phyloP scores from a whole-genome alignment of 139 green algal genomes.

The Desmodesmus armatus region DNA sequence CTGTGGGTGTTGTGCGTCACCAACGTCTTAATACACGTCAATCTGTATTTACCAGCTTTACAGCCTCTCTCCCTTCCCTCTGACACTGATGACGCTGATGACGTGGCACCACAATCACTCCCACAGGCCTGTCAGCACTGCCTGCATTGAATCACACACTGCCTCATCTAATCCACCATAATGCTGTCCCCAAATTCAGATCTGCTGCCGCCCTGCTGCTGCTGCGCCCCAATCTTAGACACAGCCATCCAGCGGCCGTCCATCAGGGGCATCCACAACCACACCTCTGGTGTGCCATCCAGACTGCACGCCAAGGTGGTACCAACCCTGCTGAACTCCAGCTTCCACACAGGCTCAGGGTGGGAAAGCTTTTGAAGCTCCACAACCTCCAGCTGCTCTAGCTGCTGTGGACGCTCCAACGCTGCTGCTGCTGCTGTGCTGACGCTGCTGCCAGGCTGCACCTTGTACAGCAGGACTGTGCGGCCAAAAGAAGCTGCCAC shows the following conservation, averaged over 20 bases:
- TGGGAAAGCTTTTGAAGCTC: slow-evolving; percentile 34
- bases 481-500: slow-evolving; percentile 50
- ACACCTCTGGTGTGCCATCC: slow-evolving; percentile 29
- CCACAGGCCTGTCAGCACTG: too few relatives aligned
- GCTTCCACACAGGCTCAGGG: slow-evolving; percentile 45
- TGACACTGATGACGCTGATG: too few relatives aligned
- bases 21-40: too few relatives aligned
- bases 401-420: not conserved
- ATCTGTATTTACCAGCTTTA: too few relatives aligned
- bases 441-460: slow-evolving; percentile 40
- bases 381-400: slow-evolving; percentile 6
- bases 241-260: slow-evolving; percentile 11
- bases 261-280: slow-evolving; percentile 29
- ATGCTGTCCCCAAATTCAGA: too few relatives aligned
- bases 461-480: slow-evolving; percentile 47
- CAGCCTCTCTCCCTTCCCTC: too few relatives aligned
- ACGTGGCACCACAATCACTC: too few relatives aligned
- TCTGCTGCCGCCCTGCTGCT: too few relatives aligned
- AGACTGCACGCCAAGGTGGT: slow-evolving; percentile 53
- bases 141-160: too few relatives aligned
- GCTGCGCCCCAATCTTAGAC: not conserved
- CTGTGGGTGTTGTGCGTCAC: too few relatives aligned
- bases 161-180: too few relatives aligned
- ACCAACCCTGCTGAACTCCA: slow-evolving; percentile 61
- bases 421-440: not conserved